Percentiles rank a stretch among this genome's conserved stretches.
Evolutionary conservation across 768 basidiomycete species (phyloP).

Genomic region (Pisolithus orientalis): DNA sequence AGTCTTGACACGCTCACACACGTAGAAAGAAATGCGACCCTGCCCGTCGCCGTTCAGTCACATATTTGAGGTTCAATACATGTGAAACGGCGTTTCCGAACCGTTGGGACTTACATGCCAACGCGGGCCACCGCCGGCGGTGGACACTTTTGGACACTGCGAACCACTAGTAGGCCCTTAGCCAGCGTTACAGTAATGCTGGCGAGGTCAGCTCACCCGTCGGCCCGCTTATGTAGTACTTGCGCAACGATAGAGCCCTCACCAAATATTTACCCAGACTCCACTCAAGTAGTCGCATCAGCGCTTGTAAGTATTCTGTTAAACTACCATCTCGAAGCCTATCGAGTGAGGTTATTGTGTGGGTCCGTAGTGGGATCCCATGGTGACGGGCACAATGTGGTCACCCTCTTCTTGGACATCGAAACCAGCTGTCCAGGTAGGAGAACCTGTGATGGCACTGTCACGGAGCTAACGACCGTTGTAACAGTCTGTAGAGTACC

Average conservation of each 20-base stretch:
- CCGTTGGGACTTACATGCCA: background rate
- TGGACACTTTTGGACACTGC: background rate
- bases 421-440: slow-evolving; percentile 71
- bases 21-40: background rate
- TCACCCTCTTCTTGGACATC: slow-evolving; percentile 73
- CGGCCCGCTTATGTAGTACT: too few relatives aligned
- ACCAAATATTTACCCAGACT: too few relatives aligned
- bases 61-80: background rate
- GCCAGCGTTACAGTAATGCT: too few relatives aligned
- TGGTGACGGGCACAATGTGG: slow-evolving; percentile 38
- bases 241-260: too few relatives aligned
- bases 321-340: too few relatives aligned
- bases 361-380: background rate
- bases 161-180: background rate
- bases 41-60: background rate
- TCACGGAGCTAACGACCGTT: background rate
- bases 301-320: too few relatives aligned
- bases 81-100: background rate
- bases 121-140: background rate
- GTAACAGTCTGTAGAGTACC: slow-evolving; percentile 62
- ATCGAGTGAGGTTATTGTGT: too few relatives aligned
- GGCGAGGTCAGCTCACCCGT: too few relatives aligned
- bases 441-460: slow-evolving; percentile 4
- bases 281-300: too few relatives aligned
- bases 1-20: background rate